Evolutionary conservation across 768 basidiomycete genomes (phyloP).

Genomic region (Suillus clintonianus): DNA sequence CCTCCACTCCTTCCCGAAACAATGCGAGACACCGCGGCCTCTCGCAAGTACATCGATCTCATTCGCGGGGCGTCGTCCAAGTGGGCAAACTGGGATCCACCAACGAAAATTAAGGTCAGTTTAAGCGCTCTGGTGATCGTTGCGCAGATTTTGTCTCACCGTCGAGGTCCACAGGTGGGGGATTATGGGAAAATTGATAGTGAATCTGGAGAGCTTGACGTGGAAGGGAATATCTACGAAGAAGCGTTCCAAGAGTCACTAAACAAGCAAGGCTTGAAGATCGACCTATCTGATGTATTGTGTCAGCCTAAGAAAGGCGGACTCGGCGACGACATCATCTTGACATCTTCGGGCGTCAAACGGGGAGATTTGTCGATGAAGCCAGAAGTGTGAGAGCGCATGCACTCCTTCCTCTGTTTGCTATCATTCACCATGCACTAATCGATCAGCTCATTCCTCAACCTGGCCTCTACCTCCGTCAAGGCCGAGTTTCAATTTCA

Average conservation of each 20-base stretch:
- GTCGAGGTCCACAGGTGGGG: conserved; percentile 28
- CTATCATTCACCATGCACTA: neutral
- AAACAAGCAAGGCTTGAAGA: neutral
- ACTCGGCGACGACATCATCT: conserved; percentile 23
- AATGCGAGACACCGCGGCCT: conserved; percentile 4
- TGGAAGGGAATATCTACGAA: conserved; percentile 36
- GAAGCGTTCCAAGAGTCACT: conserved; percentile 17
- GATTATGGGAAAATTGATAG: conserved; percentile 33
- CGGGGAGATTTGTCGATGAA: conserved; percentile 9
- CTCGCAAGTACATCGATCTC: conserved; percentile 39
- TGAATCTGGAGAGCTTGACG: conserved; percentile 29
- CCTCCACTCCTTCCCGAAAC: neutral
- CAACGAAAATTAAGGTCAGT: conserved; percentile 32
- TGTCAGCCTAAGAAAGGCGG: conserved; percentile 13
- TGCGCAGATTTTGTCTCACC: neutral
- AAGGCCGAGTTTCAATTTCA: conserved; percentile 38
- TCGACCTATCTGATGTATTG: conserved; percentile 12
- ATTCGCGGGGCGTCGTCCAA: conserved; percentile 31
- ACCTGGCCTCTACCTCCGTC: conserved; percentile 31
- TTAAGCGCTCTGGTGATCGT: neutral
- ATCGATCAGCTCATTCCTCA: conserved; percentile 13
- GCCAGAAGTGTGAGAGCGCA: conserved; percentile 22
- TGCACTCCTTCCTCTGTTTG: neutral
- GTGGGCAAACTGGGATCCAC: conserved; percentile 42
- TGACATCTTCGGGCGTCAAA: conserved; percentile 26